A percentile compares a stretch with the other conserved stretches of the same genome.
These are phyloP conservation scores for Paulownia fortunei DNA, from an alignment of 257 asterid genomes.

Conservation along the genomic window DNA sequence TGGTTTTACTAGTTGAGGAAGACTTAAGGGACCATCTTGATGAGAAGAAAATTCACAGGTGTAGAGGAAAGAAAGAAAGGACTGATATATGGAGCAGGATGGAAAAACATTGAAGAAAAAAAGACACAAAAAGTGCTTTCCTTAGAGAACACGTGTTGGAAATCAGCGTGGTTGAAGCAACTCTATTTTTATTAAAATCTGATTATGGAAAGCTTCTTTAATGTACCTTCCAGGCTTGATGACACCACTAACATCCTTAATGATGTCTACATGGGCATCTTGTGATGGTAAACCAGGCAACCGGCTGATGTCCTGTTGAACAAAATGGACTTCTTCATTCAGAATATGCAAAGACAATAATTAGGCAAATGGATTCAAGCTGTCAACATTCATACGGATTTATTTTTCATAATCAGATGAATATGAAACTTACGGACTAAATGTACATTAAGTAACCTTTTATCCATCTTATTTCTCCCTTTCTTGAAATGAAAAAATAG, in stretches of 20 bases:
- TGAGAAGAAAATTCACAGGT: too few species aligned
- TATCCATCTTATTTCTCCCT: neutral
- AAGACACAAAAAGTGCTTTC: too few species aligned
- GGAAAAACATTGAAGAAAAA: neutral
- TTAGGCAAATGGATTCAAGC: neutral
- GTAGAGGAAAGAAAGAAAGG: neutral
- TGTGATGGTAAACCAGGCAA: slow-evolving; percentile 50
- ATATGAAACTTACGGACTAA: neutral
- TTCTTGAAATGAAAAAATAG: too few species aligned
- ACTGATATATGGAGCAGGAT: too few species aligned
- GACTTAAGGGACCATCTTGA: too few species aligned
- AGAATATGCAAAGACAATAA: neutral
- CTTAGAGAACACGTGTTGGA: too few species aligned
- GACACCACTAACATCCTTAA: slow-evolving; percentile 52
- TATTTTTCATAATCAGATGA: neutral
- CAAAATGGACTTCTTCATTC: neutral
- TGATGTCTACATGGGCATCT: slow-evolving; percentile 46
- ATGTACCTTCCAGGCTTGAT: slow-evolving; percentile 64
- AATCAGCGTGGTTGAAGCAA: neutral
- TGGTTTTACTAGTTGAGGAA: neutral
- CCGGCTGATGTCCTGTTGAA: slow-evolving; percentile 47
- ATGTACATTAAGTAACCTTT: neutral
- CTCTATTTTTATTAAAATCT: neutral
- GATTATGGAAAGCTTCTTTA: neutral
- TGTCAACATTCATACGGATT: neutral